These are phyloP conservation scores for Coprinopsis strossmayeri DNA, from an alignment of 768 basidiomycete genomes.

Conservation along the genomic window DNA sequence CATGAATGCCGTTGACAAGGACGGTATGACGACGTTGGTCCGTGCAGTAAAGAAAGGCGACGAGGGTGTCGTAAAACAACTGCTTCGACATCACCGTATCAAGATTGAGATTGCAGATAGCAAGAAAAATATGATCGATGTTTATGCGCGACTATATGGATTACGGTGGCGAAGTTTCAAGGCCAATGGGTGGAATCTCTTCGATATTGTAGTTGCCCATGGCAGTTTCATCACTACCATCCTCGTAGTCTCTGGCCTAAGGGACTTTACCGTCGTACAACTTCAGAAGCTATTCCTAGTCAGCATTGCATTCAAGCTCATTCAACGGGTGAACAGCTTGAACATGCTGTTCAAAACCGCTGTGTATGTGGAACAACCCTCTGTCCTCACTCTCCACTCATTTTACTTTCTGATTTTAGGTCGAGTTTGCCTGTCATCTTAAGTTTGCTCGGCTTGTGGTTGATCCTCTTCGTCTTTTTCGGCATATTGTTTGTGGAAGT, in stretches of 20 bases:
- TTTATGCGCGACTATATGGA: slow-evolving; percentile 71
- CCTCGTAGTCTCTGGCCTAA: slow-evolving; percentile 50
- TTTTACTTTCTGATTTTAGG: slow-evolving; percentile 38
- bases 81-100: not conserved
- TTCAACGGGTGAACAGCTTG: slow-evolving; percentile 78
- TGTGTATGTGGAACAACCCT: no score
- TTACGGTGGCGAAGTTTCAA: slow-evolving; percentile 80
- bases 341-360: slow-evolving; percentile 97
- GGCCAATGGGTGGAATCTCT: slow-evolving; percentile 93
- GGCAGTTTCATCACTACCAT: slow-evolving; percentile 85
- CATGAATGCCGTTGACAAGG: slow-evolving; percentile 1
- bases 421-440: slow-evolving; percentile 83
- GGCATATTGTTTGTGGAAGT: slow-evolving; percentile 85
- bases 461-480: slow-evolving; percentile 87
- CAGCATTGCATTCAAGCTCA: slow-evolving; percentile 89
- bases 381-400: no score
- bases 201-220: slow-evolving; percentile 73
- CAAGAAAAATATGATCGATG: slow-evolving; percentile 74
- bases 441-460: slow-evolving; percentile 82
- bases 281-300: slow-evolving; percentile 90
- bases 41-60: not conserved
- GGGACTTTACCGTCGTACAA: slow-evolving; percentile 50
- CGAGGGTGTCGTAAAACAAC: not conserved
- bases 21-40: slow-evolving; percentile 3
- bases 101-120: not conserved